These are phyloP conservation scores for Fimicolochytrium jonesii DNA, from an alignment of 192 early-diverging fungal genomes.

Conservation along the genomic window DNA sequence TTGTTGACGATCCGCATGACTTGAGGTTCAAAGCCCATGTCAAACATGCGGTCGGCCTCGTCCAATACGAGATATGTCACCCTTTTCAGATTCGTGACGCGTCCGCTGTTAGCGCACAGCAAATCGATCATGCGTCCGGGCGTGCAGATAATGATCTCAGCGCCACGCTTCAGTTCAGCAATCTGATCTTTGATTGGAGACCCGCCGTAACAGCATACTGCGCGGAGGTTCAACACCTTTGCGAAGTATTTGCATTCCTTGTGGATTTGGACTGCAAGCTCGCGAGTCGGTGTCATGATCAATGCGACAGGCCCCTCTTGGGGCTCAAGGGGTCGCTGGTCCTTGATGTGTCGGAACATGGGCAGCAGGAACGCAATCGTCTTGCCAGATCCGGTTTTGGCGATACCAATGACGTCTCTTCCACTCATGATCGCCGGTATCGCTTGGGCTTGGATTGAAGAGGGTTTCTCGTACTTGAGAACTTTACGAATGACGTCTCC, in stretches of 20 bases:
- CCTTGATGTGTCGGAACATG: constrained; percentile 89
- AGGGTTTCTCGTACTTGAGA: constrained; percentile 85
- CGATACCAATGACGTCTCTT: constrained; percentile 94
- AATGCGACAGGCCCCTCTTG: constrained; percentile 90
- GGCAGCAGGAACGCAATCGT: constrained; percentile 96
- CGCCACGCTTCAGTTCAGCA: constrained; percentile 91
- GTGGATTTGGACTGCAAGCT: constrained; percentile 94
- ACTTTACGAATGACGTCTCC: constrained; percentile 77
- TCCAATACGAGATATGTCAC: constrained; percentile 71
- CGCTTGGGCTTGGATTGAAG: constrained; percentile 91
- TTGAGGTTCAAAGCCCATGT: constrained; percentile 98
- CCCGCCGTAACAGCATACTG: constrained; percentile 96
- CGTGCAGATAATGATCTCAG: constrained; percentile 90
- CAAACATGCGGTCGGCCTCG: constrained; percentile 99
- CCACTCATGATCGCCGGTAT: constrained; percentile 96
- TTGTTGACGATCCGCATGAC: constrained; percentile 91
- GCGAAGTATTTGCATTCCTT: constrained; percentile 89
- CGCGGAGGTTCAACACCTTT: constrained; percentile 78
- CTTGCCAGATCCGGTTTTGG: constrained; percentile 96
- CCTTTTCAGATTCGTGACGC: constrained; percentile 69
- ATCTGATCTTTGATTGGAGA: constrained; percentile 93
- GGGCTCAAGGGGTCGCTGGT: constrained; percentile 86
- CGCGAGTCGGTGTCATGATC: constrained; percentile 95
- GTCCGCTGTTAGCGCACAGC: constrained; percentile 71
- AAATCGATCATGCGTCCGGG: constrained; percentile 91